Conservation (phyloP, 495 filamentous ascomycete genomes). For the Aspergillus sparsus region DNA sequence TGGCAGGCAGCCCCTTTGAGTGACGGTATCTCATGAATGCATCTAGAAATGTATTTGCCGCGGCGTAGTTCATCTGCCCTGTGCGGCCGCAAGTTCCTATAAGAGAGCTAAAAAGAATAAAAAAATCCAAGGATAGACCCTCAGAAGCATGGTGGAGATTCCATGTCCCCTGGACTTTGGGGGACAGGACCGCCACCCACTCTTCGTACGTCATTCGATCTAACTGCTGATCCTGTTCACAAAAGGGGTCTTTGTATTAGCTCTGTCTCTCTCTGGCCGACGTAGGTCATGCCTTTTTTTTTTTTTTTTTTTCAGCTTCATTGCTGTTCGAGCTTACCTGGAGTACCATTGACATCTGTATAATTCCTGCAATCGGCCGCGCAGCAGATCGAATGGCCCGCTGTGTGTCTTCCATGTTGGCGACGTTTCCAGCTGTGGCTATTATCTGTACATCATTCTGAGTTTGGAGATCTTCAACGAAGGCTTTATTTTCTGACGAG, state of each 20-base stretch:
- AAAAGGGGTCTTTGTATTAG: too few relatives aligned
- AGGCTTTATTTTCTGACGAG: constrained; percentile 18
- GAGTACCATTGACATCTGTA: constrained; percentile 42
- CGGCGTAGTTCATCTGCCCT: constrained; percentile 33
- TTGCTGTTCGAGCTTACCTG: not conserved
- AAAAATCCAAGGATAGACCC: constrained; percentile 40
- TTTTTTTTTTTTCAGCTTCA: not conserved
- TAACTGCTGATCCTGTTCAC: constrained; percentile 13
- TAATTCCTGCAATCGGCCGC: constrained; percentile 27
- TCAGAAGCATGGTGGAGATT: constrained; percentile 22
- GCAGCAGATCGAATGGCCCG: not conserved
- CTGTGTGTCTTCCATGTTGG: constrained; percentile 4
- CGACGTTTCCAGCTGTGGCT: constrained; percentile 22
- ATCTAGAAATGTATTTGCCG: constrained; percentile 33
- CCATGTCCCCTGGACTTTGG: constrained; percentile 45
- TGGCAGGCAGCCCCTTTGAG: constrained; percentile 18
- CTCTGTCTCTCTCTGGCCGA: not conserved
- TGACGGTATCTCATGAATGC: constrained; percentile 24
- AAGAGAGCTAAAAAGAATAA: constrained; percentile 37
- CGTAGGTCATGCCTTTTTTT: not conserved
- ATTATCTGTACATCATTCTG: constrained; percentile 21
- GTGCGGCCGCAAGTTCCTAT: constrained; percentile 23
- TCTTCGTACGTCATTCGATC: constrained; percentile 44
- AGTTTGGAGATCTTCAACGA: constrained; percentile 38
- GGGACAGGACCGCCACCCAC: constrained; percentile 32